Evolutionary conservation across 768 basidiomycete species (phyloP), one percentile per base, ranked within the genome.

Genomic region (Agrocybe pediades): DNA sequence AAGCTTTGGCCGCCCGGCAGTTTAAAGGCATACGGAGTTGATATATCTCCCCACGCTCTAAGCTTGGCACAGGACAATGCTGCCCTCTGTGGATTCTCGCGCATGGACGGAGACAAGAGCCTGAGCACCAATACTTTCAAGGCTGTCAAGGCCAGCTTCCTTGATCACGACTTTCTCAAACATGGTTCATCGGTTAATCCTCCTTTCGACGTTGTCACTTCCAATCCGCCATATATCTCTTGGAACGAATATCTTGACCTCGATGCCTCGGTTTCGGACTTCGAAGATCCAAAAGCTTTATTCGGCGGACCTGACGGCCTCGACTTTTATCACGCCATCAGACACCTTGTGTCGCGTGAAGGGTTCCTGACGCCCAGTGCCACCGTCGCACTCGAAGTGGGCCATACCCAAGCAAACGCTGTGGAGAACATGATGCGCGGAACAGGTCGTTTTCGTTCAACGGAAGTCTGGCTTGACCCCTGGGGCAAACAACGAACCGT

Each of bases 201-300:
- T 2, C 82, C 87, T 1, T 90, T 86, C 70, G 86, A 92, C 70
- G 72, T 95, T 52, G 74, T 95, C 63, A 92, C 92, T 9, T 83
- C 87, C 15, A 95, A 95, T 71, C 90, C 90, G 21, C 90, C 92
- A 9, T 98, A 97, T 70, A 90, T 98, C 59, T 77, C 93, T 30
- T 76, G 68, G 57, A 60, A 69, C 33, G 86, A 88, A 54, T 95
- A 86, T 65, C 69, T 81, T 40, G 47, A 62, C 20, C 79, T 98
- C 27, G 80, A 87, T 7, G 55, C 64, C n/a, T 86, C 85, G 44
- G 95, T 98, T 49, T 80, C 72, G 46, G 75, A 81, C 48, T 90
- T 83, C 66, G 96, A 98, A 69, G 93, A 95, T 71, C 82, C 78
- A 8, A 77, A 73, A 15, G 95, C 95, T 9, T 81, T 98, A 20